Percentiles rank a stretch among this genome's conserved stretches.
These are phyloP conservation scores for Amyloporia xantha DNA, from an alignment of 768 basidiomycete species.

Conservation along the genomic window DNA sequence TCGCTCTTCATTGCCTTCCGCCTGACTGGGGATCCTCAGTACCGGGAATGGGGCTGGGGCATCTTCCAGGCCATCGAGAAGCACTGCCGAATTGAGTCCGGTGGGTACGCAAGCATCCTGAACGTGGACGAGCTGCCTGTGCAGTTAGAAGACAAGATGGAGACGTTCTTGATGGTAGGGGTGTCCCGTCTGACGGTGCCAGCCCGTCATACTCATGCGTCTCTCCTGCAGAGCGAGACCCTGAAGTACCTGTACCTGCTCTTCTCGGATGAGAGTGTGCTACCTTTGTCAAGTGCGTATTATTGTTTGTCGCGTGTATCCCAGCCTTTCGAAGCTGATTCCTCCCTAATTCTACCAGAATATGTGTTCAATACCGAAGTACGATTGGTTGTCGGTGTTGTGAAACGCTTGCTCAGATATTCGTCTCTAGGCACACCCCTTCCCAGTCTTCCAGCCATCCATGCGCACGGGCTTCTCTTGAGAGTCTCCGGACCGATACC, in stretches of 20 bases:
- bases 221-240: slow-evolving; percentile 62
- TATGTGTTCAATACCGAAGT: slow-evolving; percentile 95
- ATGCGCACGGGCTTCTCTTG: slow-evolving; percentile 42
- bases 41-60: slow-evolving; percentile 79
- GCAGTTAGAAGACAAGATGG: slow-evolving; percentile 82
- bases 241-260: slow-evolving; percentile 87
- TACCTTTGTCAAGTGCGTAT: slow-evolving; percentile 68
- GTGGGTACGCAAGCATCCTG: slow-evolving; percentile 78
- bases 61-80: slow-evolving; percentile 88
- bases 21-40: slow-evolving; percentile 77
- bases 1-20: slow-evolving; percentile 89
- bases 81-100: slow-evolving; percentile 68
- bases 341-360: slow-evolving; percentile 35
- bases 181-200: not conserved
- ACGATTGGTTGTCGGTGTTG: slow-evolving; percentile 6
- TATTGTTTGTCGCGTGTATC: not conserved
- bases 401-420: not conserved
- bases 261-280: slow-evolving; percentile 66
- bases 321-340: not conserved
- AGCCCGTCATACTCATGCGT: not conserved
- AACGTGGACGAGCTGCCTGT: slow-evolving; percentile 78
- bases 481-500: slow-evolving; percentile 7
- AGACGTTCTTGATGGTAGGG: slow-evolving; percentile 85
- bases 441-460: slow-evolving; percentile 60
- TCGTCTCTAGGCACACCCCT: slow-evolving; percentile 48